These are phyloP conservation scores for Tolypocladium inflatum DNA, from an alignment of 2,329 filamentous ascomycete genomes.

Conservation along the genomic window DNA sequence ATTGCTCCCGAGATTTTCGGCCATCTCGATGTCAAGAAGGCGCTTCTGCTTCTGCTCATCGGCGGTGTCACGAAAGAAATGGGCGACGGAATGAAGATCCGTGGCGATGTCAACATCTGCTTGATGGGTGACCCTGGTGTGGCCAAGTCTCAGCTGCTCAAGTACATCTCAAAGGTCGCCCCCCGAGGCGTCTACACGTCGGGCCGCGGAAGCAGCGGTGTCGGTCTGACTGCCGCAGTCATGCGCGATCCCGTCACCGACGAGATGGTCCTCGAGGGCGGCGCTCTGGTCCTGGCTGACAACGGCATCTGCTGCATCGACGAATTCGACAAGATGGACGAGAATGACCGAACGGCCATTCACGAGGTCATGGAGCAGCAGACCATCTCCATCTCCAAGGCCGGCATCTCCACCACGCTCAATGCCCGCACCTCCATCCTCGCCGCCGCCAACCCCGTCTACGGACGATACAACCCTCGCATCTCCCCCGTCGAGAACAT, in stretches of 20 bases:
- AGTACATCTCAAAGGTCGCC: slow-evolving; percentile 97
- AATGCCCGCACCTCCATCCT: slow-evolving; percentile 95
- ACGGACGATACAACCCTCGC: slow-evolving; percentile 95
- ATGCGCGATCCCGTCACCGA: slow-evolving; percentile 79
- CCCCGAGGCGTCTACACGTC: slow-evolving; percentile 84
- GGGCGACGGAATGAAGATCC: slow-evolving; percentile 96
- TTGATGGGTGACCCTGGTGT: slow-evolving; percentile 99
- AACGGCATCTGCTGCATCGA: slow-evolving; percentile 83
- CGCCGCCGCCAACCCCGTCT: slow-evolving; percentile 91
- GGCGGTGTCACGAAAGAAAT: slow-evolving; percentile 95
- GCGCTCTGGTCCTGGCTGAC: slow-evolving; percentile 69
- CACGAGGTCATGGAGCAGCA: slow-evolving; percentile 88
- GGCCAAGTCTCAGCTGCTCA: slow-evolving; percentile 94
- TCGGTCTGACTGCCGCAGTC: slow-evolving; percentile 73
- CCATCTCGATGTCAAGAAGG: slow-evolving; percentile 96
- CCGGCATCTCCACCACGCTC: slow-evolving; percentile 63
- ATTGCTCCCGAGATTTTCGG: slow-evolving; percentile 97
- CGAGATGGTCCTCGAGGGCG: slow-evolving; percentile 76
- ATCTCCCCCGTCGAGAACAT: slow-evolving; percentile 98
- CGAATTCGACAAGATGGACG: slow-evolving; percentile 86
- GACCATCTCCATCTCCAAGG: slow-evolving; percentile 76
- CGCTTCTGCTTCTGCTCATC: slow-evolving; percentile 86
- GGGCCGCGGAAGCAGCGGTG: slow-evolving; percentile 70
- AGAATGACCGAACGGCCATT: slow-evolving; percentile 71
- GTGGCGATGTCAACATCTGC: slow-evolving; percentile 97